Evolutionary conservation across 495 filamentous ascomycete species (phyloP).

Genomic region (Cercophora scortea): DNA sequence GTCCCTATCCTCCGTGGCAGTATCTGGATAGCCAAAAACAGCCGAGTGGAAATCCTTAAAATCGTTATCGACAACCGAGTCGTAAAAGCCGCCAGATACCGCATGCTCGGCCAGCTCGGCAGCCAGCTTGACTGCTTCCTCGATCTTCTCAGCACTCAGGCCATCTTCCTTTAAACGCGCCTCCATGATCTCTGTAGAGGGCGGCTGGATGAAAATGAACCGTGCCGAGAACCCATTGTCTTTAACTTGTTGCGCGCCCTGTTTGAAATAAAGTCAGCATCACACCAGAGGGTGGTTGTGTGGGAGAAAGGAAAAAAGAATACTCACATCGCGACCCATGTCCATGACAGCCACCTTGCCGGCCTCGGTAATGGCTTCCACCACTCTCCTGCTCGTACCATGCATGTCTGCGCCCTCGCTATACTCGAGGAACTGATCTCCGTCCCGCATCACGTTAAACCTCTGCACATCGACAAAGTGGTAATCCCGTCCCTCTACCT

Average conservation of each 20-base stretch:
- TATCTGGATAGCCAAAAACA: constrained; percentile 12
- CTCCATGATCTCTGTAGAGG: constrained; percentile 55
- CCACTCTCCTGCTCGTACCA: constrained; percentile 37
- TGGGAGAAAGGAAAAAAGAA: not conserved
- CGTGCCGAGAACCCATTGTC: constrained; percentile 60
- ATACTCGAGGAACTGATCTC: constrained; percentile 43
- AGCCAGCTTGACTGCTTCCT: constrained; percentile 53
- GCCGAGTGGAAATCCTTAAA: constrained; percentile 23
- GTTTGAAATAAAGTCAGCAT: constrained; percentile 9
- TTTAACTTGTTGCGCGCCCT: constrained; percentile 69
- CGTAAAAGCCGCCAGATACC: constrained; percentile 52
- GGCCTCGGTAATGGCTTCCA: constrained; percentile 35
- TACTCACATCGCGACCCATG: constrained; percentile 46
- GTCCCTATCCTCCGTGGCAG: not conserved
- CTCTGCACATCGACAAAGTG: constrained; percentile 39
- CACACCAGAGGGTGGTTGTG: not conserved
- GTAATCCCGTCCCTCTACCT: constrained; percentile 34
- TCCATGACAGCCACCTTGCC: constrained; percentile 47
- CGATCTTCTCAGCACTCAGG: constrained; percentile 55
- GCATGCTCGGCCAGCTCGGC: constrained; percentile 58
- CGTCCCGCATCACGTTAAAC: constrained; percentile 43
- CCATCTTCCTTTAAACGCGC: constrained; percentile 48
- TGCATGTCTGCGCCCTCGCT: constrained; percentile 34
- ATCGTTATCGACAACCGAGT: constrained; percentile 58
- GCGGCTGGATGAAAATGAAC: constrained; percentile 65